These are phyloP conservation scores for Ophiocordyceps camponoti-rufipedis DNA, from an alignment of 2,329 filamentous ascomycete genomes.

Conservation along the genomic window DNA sequence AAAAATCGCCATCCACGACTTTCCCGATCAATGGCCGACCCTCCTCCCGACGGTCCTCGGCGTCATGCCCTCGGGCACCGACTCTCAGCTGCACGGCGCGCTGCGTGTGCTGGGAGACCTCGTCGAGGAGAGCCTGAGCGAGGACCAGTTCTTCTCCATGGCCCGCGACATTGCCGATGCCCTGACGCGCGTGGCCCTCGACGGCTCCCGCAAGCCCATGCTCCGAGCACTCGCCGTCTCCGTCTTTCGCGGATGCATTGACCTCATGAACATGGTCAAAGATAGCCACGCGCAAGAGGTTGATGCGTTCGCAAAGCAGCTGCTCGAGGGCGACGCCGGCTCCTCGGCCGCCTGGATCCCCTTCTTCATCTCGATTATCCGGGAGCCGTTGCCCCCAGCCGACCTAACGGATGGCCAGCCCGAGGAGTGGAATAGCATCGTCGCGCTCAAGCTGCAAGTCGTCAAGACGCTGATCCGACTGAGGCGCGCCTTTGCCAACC, in stretches of 20 bases:
- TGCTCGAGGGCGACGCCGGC: conserved; percentile 27
- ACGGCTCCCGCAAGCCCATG: conserved; percentile 53
- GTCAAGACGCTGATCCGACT: conserved; percentile 88
- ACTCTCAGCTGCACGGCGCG: conserved; percentile 73
- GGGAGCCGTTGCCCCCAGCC: conserved; percentile 53
- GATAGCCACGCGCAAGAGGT: conserved; percentile 79
- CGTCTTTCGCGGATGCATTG: conserved; percentile 81
- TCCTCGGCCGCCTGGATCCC: conserved; percentile 53
- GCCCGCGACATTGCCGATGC: conserved; percentile 71
- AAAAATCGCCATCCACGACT: conserved; percentile 87
- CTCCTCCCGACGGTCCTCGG: conserved; percentile 66
- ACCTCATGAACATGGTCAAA: conserved; percentile 91
- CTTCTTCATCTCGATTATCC: conserved; percentile 69
- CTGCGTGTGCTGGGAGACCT: conserved; percentile 76
- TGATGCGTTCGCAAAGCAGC: conserved; percentile 75
- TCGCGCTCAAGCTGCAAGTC: conserved; percentile 84
- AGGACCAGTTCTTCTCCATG: conserved; percentile 86
- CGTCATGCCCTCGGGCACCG: conserved; percentile 56
- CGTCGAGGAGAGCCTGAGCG: conserved; percentile 82
- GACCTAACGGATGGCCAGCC: conserved; percentile 30
- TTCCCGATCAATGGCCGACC: conserved; percentile 86
- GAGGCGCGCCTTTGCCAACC: conserved; percentile 61
- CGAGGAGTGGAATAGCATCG: conserved; percentile 58
- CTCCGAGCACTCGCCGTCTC: conserved; percentile 74
- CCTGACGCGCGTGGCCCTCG: conserved; percentile 66